Percentiles rank a stretch among this genome's conserved stretches.
Conservation (phyloP, 108 stramenopile genomes). For the Mayamaea pseudoterrestris region DNA sequence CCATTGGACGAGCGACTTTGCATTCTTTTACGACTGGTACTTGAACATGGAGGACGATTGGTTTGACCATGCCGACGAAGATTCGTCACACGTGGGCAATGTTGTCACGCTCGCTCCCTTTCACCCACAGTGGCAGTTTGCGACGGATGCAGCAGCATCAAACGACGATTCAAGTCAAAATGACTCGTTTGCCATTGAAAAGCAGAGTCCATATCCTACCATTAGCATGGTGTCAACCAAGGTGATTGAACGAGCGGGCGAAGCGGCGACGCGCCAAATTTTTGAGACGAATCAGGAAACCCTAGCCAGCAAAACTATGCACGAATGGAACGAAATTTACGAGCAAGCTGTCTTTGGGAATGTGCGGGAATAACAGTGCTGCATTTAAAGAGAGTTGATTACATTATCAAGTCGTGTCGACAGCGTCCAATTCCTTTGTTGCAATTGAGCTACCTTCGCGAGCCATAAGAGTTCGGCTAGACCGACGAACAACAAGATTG, state of each 20-base stretch:
- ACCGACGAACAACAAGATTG: too few species aligned
- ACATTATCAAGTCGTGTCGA: too few species aligned
- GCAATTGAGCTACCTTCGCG: too few species aligned
- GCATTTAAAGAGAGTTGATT: too few species aligned
- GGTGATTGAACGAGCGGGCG: slow-evolving; percentile 45
- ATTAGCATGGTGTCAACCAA: slow-evolving; percentile 48
- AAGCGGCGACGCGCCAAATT: slow-evolving; percentile 37
- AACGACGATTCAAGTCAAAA: slow-evolving; percentile 7
- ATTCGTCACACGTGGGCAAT: slow-evolving; percentile 23
- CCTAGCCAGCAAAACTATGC: slow-evolving; percentile 17
- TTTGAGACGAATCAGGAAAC: slow-evolving; percentile 39
- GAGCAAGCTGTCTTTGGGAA: slow-evolving; percentile 3
- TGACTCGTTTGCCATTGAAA: slow-evolving; percentile 27
- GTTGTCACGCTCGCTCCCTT: slow-evolving; percentile 61
- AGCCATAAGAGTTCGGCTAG: too few species aligned
- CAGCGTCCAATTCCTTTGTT: too few species aligned
- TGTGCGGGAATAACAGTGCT: background rate
- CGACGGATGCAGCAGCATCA: slow-evolving; percentile 2
- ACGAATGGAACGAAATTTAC: slow-evolving; percentile 21
- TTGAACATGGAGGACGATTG: slow-evolving; percentile 45
- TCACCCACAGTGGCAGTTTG: slow-evolving; percentile 60
- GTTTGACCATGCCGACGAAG: slow-evolving; percentile 30
- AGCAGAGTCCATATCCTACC: slow-evolving; percentile 54
- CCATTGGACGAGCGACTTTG: slow-evolving; percentile 19
- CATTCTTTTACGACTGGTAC: slow-evolving; percentile 48